Evolutionary conservation across 805 yeast genomes (phyloP).

Genomic region (Metschnikowia koreensis): DNA sequence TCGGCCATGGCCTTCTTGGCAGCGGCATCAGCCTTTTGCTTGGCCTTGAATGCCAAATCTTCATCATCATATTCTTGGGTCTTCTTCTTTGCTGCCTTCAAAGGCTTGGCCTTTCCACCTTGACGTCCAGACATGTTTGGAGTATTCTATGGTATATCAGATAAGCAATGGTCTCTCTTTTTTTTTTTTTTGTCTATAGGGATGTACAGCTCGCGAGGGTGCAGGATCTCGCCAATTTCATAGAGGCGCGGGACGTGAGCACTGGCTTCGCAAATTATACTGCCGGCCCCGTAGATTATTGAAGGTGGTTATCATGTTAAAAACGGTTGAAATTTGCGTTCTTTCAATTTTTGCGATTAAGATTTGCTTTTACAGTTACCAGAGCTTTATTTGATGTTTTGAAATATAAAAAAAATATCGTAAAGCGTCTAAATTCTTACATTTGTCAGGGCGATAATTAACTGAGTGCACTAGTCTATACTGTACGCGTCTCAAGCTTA

Average conservation of each 20-base stretch:
- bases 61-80: slow-evolving; percentile 79
- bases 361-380: no score
- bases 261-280: not conserved
- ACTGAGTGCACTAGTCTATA: no score
- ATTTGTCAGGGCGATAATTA: no score
- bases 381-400: no score
- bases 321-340: no score
- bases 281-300: no score
- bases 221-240: not conserved
- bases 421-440: no score
- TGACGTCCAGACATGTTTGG: slow-evolving; percentile 85
- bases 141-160: not conserved
- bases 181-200: slow-evolving; percentile 1
- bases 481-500: no score
- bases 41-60: slow-evolving; percentile 85
- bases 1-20: slow-evolving; percentile 89
- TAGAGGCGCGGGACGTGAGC: not conserved
- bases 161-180: not conserved
- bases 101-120: slow-evolving; percentile 95
- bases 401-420: no score
- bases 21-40: slow-evolving; percentile 92
- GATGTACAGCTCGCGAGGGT: not conserved
- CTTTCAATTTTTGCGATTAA: no score
- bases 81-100: slow-evolving; percentile 82
- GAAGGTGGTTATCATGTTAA: no score